These are phyloP conservation scores for Diaporthe vaccinii DNA, from an alignment of 2,329 filamentous ascomycete species.

Conservation along the genomic window DNA sequence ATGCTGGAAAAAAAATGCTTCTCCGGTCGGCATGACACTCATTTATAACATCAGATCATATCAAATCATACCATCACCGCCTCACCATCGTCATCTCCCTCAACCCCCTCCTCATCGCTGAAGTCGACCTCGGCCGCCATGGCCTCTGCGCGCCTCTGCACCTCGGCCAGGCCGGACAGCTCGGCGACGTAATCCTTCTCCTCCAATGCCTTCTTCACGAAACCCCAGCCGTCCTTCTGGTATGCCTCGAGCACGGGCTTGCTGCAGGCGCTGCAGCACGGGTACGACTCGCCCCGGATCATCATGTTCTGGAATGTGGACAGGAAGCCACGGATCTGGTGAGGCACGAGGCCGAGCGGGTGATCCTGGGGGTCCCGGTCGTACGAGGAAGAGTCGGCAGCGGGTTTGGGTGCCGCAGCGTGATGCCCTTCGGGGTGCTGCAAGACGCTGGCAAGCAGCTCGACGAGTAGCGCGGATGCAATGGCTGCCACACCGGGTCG, in stretches of 20 bases:
- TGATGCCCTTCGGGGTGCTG: constrained; percentile 84
- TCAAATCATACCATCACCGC: constrained; percentile 61
- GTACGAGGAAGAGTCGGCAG: constrained; percentile 55
- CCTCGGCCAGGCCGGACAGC: constrained; percentile 79
- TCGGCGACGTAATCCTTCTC: constrained; percentile 85
- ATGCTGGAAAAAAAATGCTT: background rate
- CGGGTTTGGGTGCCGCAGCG: constrained; percentile 66
- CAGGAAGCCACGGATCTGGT: constrained; percentile 84
- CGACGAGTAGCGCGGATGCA: constrained; percentile 90
- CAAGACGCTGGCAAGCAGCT: constrained; percentile 87
- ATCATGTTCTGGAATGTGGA: constrained; percentile 80
- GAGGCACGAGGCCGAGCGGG: constrained; percentile 79
- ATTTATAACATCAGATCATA: constrained; percentile 46
- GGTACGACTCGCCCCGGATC: constrained; percentile 81
- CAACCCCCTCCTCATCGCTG: constrained; percentile 69
- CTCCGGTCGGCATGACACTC: background rate
- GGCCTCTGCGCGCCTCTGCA: constrained; percentile 72
- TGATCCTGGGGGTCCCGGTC: constrained; percentile 70
- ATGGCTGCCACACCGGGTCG: constrained; percentile 93
- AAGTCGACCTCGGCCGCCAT: constrained; percentile 69
- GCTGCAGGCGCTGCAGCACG: constrained; percentile 86
- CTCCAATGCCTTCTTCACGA: constrained; percentile 80
- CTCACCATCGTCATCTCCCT: constrained; percentile 63
- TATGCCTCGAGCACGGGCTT: constrained; percentile 78
- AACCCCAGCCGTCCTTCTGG: constrained; percentile 77